Conservation (phyloP, 768 basidiomycete species). For the Xerocomellus amylosporus region DNA sequence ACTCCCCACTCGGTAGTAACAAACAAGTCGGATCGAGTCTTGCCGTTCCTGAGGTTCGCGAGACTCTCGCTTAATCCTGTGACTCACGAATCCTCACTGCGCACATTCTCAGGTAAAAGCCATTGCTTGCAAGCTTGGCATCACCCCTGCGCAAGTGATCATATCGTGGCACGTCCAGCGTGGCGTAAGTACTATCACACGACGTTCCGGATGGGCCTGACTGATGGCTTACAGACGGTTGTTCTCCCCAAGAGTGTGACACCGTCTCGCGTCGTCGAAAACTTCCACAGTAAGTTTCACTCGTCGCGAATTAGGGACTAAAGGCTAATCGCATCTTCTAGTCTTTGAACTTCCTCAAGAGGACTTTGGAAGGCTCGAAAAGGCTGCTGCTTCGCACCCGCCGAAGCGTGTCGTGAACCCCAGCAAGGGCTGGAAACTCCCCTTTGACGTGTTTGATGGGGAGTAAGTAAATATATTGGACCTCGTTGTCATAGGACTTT, state of each 20-base stretch:
- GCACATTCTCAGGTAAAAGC: slow-evolving; percentile 41
- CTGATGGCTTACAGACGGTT: slow-evolving; percentile 44
- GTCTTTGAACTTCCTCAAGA: slow-evolving; percentile 37
- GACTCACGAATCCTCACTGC: neutral
- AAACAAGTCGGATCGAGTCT: slow-evolving; percentile 57
- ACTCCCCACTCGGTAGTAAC: slow-evolving; percentile 70
- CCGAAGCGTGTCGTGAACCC: slow-evolving; percentile 59
- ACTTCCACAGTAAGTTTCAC: slow-evolving; percentile 51
- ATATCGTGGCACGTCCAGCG: slow-evolving; percentile 78
- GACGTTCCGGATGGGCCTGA: neutral
- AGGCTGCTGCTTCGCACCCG: slow-evolving; percentile 43
- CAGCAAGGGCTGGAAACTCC: slow-evolving; percentile 56
- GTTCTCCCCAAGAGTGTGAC: slow-evolving; percentile 79
- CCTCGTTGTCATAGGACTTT: neutral
- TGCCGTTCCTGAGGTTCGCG: slow-evolving; percentile 49
- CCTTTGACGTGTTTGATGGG: slow-evolving; percentile 61
- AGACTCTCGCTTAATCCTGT: neutral
- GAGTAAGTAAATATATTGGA: slow-evolving; percentile 14
- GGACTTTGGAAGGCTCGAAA: slow-evolving; percentile 41
- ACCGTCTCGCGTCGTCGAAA: slow-evolving; percentile 64
- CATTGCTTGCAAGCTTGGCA: slow-evolving; percentile 59
- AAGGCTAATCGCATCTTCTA: slow-evolving; percentile 5
- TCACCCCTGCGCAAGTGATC: slow-evolving; percentile 73
- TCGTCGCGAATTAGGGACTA: neutral
- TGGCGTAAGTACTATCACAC: slow-evolving; percentile 45